Conservation (phyloP, 83 land plant species). For the Picea abies region DNA sequence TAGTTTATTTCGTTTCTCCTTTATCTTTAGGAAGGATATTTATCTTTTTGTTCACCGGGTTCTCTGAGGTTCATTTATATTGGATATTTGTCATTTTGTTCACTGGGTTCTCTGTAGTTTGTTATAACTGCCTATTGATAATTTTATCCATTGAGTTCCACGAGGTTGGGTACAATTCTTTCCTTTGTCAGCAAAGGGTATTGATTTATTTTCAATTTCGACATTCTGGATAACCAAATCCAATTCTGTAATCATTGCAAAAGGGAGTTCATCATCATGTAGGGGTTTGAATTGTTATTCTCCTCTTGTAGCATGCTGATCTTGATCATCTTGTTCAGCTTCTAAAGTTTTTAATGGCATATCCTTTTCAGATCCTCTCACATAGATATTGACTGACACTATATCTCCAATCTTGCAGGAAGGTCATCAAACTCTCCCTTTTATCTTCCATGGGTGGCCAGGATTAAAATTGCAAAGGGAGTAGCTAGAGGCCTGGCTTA, state of each 20-base stretch:
- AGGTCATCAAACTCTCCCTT: conserved; percentile 34
- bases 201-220: background rate
- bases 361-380: background rate
- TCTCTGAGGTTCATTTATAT: too few relatives aligned
- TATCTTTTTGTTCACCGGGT: too few relatives aligned
- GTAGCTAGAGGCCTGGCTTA: conserved; percentile 72
- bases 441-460: conserved; percentile 61
- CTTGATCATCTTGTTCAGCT: background rate
- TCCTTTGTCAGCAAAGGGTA: background rate
- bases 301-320: background rate
- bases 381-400: background rate
- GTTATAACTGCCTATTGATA: background rate
- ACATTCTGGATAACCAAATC: too few relatives aligned
- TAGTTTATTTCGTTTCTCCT: background rate
- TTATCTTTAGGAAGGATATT: background rate
- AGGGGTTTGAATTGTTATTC: background rate
- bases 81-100: too few relatives aligned
- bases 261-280: background rate
- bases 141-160: too few relatives aligned
- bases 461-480: conserved; percentile 76
- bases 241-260: background rate
- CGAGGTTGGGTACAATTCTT: too few relatives aligned
- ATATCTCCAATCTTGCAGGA: conserved; percentile 11
- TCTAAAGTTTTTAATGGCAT: background rate
- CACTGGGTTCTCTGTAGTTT: background rate